phyloP scores from a whole-genome alignment of 352 stramenopile genomes.

The Plasmopara viticola region DNA sequence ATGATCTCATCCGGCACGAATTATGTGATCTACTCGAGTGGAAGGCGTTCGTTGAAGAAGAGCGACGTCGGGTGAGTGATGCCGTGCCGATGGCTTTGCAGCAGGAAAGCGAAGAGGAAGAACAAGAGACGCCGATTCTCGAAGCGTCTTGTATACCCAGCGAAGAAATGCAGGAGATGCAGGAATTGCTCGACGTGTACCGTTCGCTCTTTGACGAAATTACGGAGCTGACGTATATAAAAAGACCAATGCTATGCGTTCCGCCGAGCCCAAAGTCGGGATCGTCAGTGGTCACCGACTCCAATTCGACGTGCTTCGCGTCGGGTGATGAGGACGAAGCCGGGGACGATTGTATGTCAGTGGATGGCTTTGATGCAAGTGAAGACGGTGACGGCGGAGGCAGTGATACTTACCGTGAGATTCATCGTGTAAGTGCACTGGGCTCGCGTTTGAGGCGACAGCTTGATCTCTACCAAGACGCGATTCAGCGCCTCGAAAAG shows the following conservation, averaged over 20 bases:
- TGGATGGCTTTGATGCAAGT: conserved; percentile 29
- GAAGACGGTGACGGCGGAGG: conserved; percentile 26
- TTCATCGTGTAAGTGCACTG: conserved; percentile 52
- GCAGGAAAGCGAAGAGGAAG: conserved; percentile 19
- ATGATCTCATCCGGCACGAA: conserved; percentile 59
- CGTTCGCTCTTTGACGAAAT: conserved; percentile 60
- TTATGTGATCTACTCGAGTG: conserved; percentile 68
- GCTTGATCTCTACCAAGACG: conserved; percentile 68
- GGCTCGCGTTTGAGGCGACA: conserved; percentile 55
- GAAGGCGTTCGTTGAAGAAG: conserved; percentile 57
- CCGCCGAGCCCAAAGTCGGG: conserved; percentile 45
- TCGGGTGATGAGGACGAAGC: conserved; percentile 47
- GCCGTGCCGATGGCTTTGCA: conserved; percentile 13
- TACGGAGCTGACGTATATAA: conserved; percentile 45
- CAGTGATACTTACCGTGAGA: conserved; percentile 42
- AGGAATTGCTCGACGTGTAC: conserved; percentile 64
- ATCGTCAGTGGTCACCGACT: conserved; percentile 63
- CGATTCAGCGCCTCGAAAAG: conserved; percentile 65
- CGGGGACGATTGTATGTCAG: conserved; percentile 26
- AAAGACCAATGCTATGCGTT: conserved; percentile 37
- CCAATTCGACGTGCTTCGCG: conserved; percentile 53
- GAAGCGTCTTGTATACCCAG: conserved; percentile 22
- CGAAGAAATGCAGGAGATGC: conserved; percentile 41
- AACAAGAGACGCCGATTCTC: conserved; percentile 12
- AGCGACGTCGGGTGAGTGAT: conserved; percentile 33